Percentiles rank a stretch among this genome's conserved stretches.
phyloP scores from a whole-genome alignment of 176 grass and related monocot genomes.

The Hyparrhenia diplandra region DNA sequence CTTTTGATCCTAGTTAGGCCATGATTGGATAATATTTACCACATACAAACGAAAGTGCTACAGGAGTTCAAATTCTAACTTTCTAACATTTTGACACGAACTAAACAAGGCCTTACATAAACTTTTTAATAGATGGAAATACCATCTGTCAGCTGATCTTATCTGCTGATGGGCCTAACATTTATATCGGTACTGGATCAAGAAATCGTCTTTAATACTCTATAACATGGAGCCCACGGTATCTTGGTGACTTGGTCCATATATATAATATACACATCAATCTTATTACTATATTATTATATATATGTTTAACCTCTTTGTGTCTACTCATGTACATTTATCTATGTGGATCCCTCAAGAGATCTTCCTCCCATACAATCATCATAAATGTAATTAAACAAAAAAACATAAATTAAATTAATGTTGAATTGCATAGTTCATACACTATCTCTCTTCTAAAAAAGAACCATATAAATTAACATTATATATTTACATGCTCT shows the following conservation, averaged over 20 bases:
- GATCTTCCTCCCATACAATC: constrained; percentile 2
- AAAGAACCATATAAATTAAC: background rate
- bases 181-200: background rate
- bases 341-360: background rate
- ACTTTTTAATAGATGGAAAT: background rate
- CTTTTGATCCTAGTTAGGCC: too few relatives aligned
- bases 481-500: background rate
- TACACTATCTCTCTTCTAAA: background rate
- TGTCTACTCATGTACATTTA: background rate
- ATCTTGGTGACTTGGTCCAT: background rate
- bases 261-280: background rate
- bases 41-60: too few relatives aligned
- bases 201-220: background rate
- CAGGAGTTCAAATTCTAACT: too few relatives aligned
- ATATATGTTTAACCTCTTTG: background rate
- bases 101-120: too few relatives aligned
- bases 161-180: background rate
- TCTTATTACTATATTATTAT: background rate
- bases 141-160: background rate
- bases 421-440: background rate
- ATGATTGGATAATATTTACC: too few relatives aligned
- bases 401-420: background rate
- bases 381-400: constrained; percentile 6
- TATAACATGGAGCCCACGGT: background rate
- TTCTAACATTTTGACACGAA: too few relatives aligned